A percentile compares a stretch with the other conserved stretches of the same genome.
Conservation (phyloP, 139 green algal genomes). For the Picochlorum sp. region DNA sequence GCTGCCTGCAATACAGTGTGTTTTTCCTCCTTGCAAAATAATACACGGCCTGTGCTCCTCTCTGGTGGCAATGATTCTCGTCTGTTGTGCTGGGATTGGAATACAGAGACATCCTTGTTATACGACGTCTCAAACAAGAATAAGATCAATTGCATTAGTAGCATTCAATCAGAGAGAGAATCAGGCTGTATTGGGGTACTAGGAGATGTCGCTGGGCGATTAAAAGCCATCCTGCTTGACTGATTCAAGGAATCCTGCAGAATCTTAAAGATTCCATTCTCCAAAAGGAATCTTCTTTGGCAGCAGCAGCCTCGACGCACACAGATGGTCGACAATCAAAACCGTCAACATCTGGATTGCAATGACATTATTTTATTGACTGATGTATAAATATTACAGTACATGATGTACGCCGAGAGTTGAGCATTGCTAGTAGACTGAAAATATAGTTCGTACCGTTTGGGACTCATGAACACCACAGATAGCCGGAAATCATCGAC, state of each 20-base stretch:
- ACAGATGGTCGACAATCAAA: too few relatives aligned
- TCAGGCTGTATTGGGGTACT: not conserved
- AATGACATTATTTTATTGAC: too few relatives aligned
- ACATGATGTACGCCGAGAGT: too few relatives aligned
- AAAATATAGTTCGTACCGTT: too few relatives aligned
- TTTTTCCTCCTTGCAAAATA: conserved; percentile 1
- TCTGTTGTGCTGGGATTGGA: conserved; percentile 31
- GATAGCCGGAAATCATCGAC: too few relatives aligned
- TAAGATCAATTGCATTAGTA: conserved; percentile 29
- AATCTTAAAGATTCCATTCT: not conserved
- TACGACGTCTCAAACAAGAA: conserved; percentile 8
- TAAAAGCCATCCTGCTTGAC: not conserved
- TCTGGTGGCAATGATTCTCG: conserved; percentile 30
- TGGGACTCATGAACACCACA: too few relatives aligned
- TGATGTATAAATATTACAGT: too few relatives aligned
- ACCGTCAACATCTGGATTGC: too few relatives aligned
- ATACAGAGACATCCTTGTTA: not conserved
- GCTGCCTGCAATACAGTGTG: conserved; percentile 20
- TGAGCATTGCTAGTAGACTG: too few relatives aligned
- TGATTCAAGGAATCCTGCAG: not conserved
- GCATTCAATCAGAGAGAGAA: not conserved
- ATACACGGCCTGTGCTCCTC: conserved; percentile 11
- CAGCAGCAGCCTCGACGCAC: too few relatives aligned
- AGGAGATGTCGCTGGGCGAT: conserved; percentile 2
- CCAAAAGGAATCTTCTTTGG: not conserved